Evolutionary conservation across 495 filamentous ascomycete species (phyloP).

Genomic region (Hypoxylon fuscum): DNA sequence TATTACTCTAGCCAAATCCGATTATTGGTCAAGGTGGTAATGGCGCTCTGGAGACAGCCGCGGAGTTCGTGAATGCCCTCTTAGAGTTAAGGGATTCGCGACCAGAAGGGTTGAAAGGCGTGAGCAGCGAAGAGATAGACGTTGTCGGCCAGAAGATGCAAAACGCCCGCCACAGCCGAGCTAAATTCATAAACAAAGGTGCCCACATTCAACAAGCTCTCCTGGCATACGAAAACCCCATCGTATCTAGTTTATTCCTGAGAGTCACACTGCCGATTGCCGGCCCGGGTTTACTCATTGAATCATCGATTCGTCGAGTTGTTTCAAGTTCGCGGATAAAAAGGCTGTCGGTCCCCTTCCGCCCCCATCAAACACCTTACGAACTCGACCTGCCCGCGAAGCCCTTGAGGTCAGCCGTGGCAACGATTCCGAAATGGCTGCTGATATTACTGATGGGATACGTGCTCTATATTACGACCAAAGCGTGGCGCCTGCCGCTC

Average conservation of each 20-base stretch:
- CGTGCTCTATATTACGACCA: neutral
- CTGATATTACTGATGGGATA: neutral
- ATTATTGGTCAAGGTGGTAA: constrained; percentile 51
- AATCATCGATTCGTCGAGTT: neutral
- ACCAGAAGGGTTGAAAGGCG: neutral
- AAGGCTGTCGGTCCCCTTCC: neutral
- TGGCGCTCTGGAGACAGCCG: constrained; percentile 50
- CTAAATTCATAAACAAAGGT: neutral
- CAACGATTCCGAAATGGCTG: neutral
- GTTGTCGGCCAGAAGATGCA: constrained; percentile 11
- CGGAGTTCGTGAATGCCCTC: constrained; percentile 45
- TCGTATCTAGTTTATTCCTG: neutral
- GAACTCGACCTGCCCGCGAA: constrained; percentile 21
- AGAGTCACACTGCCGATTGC: neutral
- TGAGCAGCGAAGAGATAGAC: constrained; percentile 9
- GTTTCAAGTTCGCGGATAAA: constrained; percentile 2
- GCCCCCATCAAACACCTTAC: constrained; percentile 4
- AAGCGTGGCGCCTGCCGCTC: neutral
- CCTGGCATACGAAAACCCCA: constrained; percentile 7
- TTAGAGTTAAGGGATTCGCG: neutral
- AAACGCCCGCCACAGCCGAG: constrained; percentile 7
- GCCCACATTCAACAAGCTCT: constrained; percentile 10
- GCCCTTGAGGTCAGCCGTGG: constrained; percentile 1
- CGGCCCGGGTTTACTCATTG: constrained; percentile 6
- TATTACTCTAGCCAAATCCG: constrained; percentile 36